phyloP scores from a whole-genome alignment of 1,139 yeast genomes.

The Kluyveromyces sp. region DNA sequence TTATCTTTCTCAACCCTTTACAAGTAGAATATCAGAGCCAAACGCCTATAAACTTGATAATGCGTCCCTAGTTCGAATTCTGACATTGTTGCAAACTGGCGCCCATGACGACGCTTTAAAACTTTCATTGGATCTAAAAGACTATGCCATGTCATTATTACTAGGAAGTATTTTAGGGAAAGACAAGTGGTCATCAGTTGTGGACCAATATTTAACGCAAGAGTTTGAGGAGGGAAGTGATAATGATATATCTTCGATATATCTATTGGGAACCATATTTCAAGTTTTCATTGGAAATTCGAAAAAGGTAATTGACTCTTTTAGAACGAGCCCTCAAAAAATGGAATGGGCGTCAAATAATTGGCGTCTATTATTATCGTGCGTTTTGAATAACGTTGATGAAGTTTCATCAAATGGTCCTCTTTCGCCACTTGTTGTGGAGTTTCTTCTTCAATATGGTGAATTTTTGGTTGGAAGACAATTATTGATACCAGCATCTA shows the following conservation, averaged over 20 bases:
- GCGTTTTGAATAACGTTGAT: conserved; percentile 29
- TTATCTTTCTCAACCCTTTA: conserved; percentile 19
- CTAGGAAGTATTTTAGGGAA: conserved; percentile 61
- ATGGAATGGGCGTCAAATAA: conserved; percentile 42
- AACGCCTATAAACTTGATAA: conserved; percentile 22
- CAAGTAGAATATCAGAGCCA: conserved; percentile 9
- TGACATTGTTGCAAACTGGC: conserved; percentile 47
- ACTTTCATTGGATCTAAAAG: conserved; percentile 52
- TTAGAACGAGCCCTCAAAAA: conserved; percentile 35
- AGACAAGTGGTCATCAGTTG: conserved; percentile 52
- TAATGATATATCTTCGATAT: conserved; percentile 37
- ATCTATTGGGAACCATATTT: conserved; percentile 49
- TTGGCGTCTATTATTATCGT: conserved; percentile 46
- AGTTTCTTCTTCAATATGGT: conserved; percentile 51
- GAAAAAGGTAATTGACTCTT: conserved; percentile 44
- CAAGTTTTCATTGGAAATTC: conserved; percentile 61
- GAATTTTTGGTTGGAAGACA: conserved; percentile 38
- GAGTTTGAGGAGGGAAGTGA: conserved; percentile 38
- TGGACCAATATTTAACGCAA: conserved; percentile 40
- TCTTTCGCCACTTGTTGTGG: conserved; percentile 35
- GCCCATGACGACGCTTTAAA: conserved; percentile 59
- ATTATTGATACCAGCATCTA: conserved; percentile 35
- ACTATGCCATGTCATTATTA: conserved; percentile 73
- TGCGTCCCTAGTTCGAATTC: conserved; percentile 6
- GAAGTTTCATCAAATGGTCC: conserved; percentile 13